Evolutionary conservation across 139 green algal species (phyloP), one percentile per base, ranked within the genome.

Genomic region (Edaphochlamys debaryana): DNA sequence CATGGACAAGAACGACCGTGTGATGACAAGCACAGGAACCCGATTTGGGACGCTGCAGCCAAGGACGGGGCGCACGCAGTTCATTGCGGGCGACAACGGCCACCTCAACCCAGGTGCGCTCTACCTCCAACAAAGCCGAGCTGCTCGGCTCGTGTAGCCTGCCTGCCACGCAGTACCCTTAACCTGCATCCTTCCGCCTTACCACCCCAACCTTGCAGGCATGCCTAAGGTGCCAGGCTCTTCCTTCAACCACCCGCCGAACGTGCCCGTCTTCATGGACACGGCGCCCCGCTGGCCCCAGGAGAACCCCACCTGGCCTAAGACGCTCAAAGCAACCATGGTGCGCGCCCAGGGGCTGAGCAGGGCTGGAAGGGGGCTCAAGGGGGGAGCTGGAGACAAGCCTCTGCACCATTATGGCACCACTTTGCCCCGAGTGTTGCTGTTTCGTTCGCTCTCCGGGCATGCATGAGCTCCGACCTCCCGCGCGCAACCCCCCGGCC

Each of bases 61-160:
- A 20, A 40, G 66, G 8, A 86, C 40, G 22, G 76, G 77, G 27
- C 84, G 40, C 32, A 87, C 87, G 32, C n/a, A 80, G 15, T 90
- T 90, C 62, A 87, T 93, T 22, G 87, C 86, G 8, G 87, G 89
- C 54, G 74, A 87, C 30, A 89, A 84, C 8, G 89, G 89, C 17
- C 87, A 91, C 76, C 63, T 93, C 45, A 63, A 72, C 45, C 54
- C 72, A 23, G 79, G 79, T 77, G 27, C 40, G 67, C 19, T 64
- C 22, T 64, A 64, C 25, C 15, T 8, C 5, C 56, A 9, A 32
- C 56, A 64, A 4, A 64, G 17, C 56, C 11, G 11, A 4, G 56
- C 22, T 29, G 56, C 56, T 15, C 50, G 50, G 50, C 19, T 58
- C 15, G 50, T 19, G 50, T 58, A 19, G 50, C 50, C 19, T 15